phyloP scores from a whole-genome alignment of 441 rosid genomes.

The Isatis lusitanica region DNA sequence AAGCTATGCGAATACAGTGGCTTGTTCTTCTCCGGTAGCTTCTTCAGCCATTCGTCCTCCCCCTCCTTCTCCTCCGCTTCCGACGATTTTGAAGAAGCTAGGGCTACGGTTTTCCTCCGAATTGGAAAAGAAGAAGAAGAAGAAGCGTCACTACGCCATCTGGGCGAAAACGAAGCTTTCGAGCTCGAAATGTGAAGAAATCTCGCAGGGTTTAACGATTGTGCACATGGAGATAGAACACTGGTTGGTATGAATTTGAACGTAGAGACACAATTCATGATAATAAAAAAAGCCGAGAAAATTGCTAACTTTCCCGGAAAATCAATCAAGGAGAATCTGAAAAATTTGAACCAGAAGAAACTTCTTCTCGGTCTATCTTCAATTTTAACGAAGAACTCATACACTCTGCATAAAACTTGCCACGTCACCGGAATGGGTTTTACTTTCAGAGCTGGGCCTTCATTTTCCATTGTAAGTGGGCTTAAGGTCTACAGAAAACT shows the following conservation, averaged over 20 bases:
- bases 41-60: conserved; percentile 84
- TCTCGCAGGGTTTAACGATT: conserved; percentile 27
- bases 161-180: conserved; percentile 12
- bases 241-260: conserved; percentile 29
- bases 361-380: conserved; percentile 28
- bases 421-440: conserved; percentile 24
- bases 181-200: conserved; percentile 24
- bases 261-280: conserved; percentile 44
- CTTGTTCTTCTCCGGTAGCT: conserved; percentile 77
- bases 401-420: background rate
- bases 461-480: background rate
- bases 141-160: conserved; percentile 25
- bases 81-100: conserved; percentile 51
- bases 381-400: background rate
- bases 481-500: background rate
- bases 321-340: background rate
- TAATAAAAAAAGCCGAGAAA: conserved; percentile 27
- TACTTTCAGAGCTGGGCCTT: background rate
- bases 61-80: conserved; percentile 65
- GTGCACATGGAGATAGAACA: conserved; percentile 3
- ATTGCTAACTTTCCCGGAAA: conserved; percentile 23
- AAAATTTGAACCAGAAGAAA: conserved; percentile 15
- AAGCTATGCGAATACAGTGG: conserved; percentile 90
- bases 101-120: conserved; percentile 30
- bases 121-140: conserved; percentile 14